Evolutionary conservation across 176 grass and related monocot genomes (phyloP).

Genomic region (Eremochloa ophiuroides): DNA sequence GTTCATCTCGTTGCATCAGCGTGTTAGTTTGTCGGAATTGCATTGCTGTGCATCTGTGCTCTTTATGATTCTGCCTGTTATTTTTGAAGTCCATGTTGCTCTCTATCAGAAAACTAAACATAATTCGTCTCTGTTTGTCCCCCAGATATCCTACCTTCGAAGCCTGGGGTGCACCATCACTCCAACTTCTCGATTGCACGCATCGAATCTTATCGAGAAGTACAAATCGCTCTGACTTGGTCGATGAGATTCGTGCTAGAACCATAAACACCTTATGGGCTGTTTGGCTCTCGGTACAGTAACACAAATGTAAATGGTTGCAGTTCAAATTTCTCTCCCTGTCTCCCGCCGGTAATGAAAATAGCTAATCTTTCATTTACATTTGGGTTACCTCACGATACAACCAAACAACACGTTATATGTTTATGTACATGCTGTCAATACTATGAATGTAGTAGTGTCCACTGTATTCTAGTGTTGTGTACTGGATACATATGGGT

Average conservation of each 20-base stretch:
- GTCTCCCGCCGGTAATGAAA: too few species aligned
- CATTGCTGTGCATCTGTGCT: background rate
- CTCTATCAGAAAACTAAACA: background rate
- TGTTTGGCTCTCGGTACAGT: too few species aligned
- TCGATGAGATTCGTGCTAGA: background rate
- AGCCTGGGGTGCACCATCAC: constrained; percentile 81
- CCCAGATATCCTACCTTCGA: constrained; percentile 85
- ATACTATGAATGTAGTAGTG: background rate
- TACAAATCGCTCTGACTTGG: constrained; percentile 79
- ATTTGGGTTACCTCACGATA: too few species aligned
- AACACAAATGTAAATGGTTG: too few species aligned
- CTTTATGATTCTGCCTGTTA: background rate
- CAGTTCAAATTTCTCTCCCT: too few species aligned
- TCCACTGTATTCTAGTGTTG: background rate
- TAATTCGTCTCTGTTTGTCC: background rate
- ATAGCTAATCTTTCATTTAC: too few species aligned
- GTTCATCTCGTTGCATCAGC: background rate
- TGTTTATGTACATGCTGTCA: constrained; percentile 5
- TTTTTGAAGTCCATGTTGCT: background rate
- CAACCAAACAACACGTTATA: too few species aligned
- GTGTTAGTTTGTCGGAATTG: background rate
- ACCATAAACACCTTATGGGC: too few species aligned
- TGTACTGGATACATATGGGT: background rate
- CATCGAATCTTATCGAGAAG: constrained; percentile 86
- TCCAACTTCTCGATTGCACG: constrained; percentile 77